Base-by-base conservation (phyloP, 177 flowering plant genomes). In the Vitis hybrid region DNA sequence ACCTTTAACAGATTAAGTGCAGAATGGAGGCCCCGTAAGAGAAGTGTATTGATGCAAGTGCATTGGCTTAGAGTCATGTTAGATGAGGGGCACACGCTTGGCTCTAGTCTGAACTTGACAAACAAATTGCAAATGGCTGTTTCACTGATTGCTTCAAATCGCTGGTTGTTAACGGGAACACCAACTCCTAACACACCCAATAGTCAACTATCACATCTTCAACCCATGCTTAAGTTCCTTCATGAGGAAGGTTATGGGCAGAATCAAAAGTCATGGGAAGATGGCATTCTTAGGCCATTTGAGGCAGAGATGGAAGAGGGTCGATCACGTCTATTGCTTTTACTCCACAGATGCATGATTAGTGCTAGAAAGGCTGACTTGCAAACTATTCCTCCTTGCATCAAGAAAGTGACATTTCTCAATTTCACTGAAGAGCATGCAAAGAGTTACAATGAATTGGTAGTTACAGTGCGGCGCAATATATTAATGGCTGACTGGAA, bases 41-140 rank as follows among this genome's bases (percentile, higher is more conserved):
- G 76, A 76, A 93, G 99, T 82, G 82, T 77, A 32, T 60, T 95
- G 81, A 86, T 81, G 90, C 93, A 95, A 85, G 91, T 95, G 60
- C 99, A 95, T 74, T 95, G 97, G 97, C 87, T 85, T 55, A 91
- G 99, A 82, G 77, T 95, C 65, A 86, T 95, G 73, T 77, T 95
- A 72, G 99, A 95, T 83, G 99, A 95, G 77, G 98, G 99, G 62
- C 98, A 95, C 77, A 95, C 97, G 54, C 97, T 95, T 74, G 99
- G 99, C 61, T 89, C 96, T 61, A 93, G 99, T 78, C 86, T 95
- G 60, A 84, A 50, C 75, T 81, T 95, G 85, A 93, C 98, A 62
- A 95, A 95, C 79, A 95, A 95, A 81, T 77, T 95, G 78, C 97
- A 95, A 71, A 86, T 95, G 97, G 91, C 91, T 21, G 62, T 90